A percentile compares a stretch with the other conserved stretches of the same genome.
Conservation (phyloP, 257 asterid species). For the Solanum sitiens region DNA sequence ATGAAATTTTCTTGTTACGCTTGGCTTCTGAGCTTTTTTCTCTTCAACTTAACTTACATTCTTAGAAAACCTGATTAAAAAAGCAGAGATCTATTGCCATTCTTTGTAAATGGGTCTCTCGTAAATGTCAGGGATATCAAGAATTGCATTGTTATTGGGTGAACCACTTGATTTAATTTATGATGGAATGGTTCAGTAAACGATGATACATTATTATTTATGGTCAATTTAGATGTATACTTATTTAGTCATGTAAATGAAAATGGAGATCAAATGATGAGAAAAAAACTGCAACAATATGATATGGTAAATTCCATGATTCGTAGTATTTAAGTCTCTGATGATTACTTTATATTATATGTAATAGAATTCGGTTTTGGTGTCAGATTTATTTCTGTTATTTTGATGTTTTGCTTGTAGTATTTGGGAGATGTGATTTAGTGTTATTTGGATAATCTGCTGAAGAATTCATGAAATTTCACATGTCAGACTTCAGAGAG, state of each 20-base stretch:
- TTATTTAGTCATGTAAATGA: not conserved
- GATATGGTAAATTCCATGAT: slow-evolving; percentile 30
- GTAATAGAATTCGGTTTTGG: not conserved
- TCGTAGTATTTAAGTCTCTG: slow-evolving; percentile 56
- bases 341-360: slow-evolving; percentile 9
- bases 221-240: not conserved
- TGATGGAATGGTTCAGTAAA: not conserved
- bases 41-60: not conserved
- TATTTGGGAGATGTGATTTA: slow-evolving; percentile 12
- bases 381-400: not conserved
- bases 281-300: slow-evolving; percentile 44
- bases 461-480: not conserved
- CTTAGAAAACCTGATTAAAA: not conserved
- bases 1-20: not conserved
- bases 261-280: slow-evolving; percentile 26
- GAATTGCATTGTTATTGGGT: not conserved
- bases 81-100: not conserved
- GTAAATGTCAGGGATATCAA: not conserved
- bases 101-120: not conserved
- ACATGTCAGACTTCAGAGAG: slow-evolving; percentile 14
- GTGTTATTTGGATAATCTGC: not conserved
- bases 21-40: slow-evolving; percentile 45
- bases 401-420: not conserved
- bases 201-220: not conserved
- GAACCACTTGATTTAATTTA: not conserved